Evolutionary conservation across 1,139 yeast genomes (phyloP).

Genomic region (Magnusiomyces tetraspermus): DNA sequence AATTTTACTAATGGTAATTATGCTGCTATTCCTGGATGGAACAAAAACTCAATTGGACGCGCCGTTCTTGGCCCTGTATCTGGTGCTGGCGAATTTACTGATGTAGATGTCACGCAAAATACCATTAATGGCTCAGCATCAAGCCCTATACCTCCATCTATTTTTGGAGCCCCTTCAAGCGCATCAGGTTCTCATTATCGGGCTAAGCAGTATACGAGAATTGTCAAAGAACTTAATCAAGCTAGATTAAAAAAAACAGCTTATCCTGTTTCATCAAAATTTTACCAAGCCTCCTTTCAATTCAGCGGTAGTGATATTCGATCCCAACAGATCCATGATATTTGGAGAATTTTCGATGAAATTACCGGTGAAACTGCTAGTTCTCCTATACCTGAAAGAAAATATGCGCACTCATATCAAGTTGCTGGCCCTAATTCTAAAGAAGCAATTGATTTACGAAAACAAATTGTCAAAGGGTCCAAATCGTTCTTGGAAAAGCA

Average conservation of each 20-base stretch:
- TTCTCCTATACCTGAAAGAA: constrained; percentile 37
- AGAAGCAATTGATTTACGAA: constrained; percentile 36
- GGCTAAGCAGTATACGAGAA: constrained; percentile 54
- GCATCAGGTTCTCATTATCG: constrained; percentile 19
- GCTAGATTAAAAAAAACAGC: constrained; percentile 46
- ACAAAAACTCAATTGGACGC: constrained; percentile 29
- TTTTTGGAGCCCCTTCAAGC: background rate
- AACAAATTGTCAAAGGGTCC: constrained; percentile 47
- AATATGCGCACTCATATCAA: constrained; percentile 35
- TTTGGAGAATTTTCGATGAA: constrained; percentile 30
- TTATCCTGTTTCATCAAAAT: constrained; percentile 44
- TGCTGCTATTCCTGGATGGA: constrained; percentile 22
- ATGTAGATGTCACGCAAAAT: constrained; percentile 24
- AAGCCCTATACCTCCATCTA: background rate
- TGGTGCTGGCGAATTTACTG: constrained; percentile 28
- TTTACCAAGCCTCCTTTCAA: constrained; percentile 38
- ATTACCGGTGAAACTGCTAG: constrained; percentile 26
- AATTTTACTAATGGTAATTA: background rate
- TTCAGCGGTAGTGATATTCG: constrained; percentile 28
- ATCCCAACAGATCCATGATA: constrained; percentile 32
- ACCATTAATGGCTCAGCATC: constrained; percentile 15
- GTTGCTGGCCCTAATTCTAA: constrained; percentile 17
- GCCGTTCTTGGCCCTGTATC: constrained; percentile 31
- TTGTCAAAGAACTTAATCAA: constrained; percentile 61
- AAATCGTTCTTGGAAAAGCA: constrained; percentile 61